phyloP scores from a whole-genome alignment of 331 rosid genomes.

The Phaseolus coccineus region DNA sequence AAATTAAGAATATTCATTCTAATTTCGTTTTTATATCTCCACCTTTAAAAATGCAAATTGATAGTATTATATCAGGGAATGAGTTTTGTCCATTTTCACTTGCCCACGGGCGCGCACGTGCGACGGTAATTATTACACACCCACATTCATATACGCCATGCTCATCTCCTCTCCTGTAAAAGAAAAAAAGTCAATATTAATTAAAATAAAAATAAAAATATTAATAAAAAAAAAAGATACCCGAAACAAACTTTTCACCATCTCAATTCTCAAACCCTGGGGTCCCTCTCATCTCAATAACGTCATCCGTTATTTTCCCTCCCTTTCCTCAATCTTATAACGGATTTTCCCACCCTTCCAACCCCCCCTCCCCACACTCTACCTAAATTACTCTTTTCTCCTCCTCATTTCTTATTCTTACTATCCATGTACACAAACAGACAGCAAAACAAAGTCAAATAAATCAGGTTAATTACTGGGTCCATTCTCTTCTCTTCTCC shows the following conservation, averaged over 20 bases:
- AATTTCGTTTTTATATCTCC: too few species aligned
- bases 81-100: not conserved
- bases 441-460: too few species aligned
- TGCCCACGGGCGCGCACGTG: constrained; percentile 70
- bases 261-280: constrained; percentile 32
- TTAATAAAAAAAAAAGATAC: constrained; percentile 36
- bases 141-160: constrained; percentile 45
- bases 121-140: constrained; percentile 67
- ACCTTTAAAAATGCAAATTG: not conserved
- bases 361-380: not conserved
- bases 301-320: constrained; percentile 76
- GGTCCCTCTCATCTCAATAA: constrained; percentile 49
- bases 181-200: constrained; percentile 50
- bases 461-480: too few species aligned
- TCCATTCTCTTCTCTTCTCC: too few species aligned
- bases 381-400: constrained; percentile 40
- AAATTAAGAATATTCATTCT: too few species aligned
- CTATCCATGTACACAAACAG: not conserved
- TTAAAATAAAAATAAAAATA: constrained; percentile 29
- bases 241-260: constrained; percentile 31
- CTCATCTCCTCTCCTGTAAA: constrained; percentile 45
- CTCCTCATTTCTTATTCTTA: not conserved
- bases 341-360: constrained; percentile 52
- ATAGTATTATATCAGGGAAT: not conserved
- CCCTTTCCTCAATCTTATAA: constrained; percentile 43